Conservation (phyloP, 169 alveolate genomes). For the Cytauxzoon felis region DNA sequence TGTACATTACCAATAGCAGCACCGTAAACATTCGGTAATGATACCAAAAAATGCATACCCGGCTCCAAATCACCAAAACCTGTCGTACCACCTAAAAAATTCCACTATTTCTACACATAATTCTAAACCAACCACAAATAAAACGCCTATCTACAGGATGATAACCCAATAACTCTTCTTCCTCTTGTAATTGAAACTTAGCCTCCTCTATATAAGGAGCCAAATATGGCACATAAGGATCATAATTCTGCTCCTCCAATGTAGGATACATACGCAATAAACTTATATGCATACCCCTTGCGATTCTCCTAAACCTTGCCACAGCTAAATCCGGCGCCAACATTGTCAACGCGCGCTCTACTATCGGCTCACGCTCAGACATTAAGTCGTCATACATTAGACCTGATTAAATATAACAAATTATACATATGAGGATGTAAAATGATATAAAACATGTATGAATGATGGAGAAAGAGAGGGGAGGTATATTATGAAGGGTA, state of each 20-base stretch:
- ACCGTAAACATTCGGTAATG: conserved; percentile 73
- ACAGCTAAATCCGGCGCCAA: conserved; percentile 74
- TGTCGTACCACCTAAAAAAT: conserved; percentile 67
- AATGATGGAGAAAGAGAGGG: not conserved
- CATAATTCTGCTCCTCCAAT: conserved; percentile 81
- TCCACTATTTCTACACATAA: not conserved
- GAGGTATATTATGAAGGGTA: not conserved
- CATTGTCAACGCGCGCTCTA: conserved; percentile 77
- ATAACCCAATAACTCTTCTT: conserved; percentile 81
- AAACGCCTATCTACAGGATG: conserved; percentile 81
- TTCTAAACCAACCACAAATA: conserved; percentile 66
- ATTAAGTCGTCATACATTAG: conserved; percentile 79
- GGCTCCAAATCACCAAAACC: conserved; percentile 80
- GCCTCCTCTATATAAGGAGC: conserved; percentile 88
- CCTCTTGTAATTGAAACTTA: conserved; percentile 83
- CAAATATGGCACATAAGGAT: conserved; percentile 81
- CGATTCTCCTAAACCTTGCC: conserved; percentile 76
- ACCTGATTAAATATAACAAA: conserved; percentile 47
- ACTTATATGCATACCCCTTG: conserved; percentile 76
- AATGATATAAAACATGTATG: not conserved
- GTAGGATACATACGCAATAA: conserved; percentile 64
- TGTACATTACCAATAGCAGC: conserved; percentile 69
- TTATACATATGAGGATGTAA: not conserved
- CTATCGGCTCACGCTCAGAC: conserved; percentile 78
- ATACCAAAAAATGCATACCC: conserved; percentile 74